phyloP scores from a whole-genome alignment of 371 early-diverging fungal species.

The Mucor lusitanicus region DNA sequence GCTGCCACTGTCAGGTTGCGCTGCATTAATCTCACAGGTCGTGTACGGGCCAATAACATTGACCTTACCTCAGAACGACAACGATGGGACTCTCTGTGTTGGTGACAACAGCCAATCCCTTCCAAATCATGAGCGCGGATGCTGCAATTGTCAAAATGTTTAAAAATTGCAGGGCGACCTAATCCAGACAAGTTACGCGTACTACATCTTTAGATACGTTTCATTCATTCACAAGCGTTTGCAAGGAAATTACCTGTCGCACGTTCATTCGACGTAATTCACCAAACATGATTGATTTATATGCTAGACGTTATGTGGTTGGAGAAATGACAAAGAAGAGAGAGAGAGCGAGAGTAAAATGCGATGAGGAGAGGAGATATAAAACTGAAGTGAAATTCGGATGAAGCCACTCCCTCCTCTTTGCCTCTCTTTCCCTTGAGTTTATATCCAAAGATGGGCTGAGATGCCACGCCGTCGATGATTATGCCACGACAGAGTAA shows the following conservation, averaged over 20 bases:
- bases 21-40: not conserved
- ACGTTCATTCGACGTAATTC: constrained; percentile 52
- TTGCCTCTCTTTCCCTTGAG: not conserved
- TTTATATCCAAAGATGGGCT: not conserved
- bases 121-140: constrained; percentile 98
- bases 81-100: constrained; percentile 98
- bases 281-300: constrained; percentile 36
- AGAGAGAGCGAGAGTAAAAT: too few relatives aligned
- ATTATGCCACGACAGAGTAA: not conserved
- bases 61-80: constrained; percentile 84
- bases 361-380: not conserved
- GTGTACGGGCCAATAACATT: not conserved
- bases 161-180: constrained; percentile 71
- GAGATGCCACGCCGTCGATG: not conserved
- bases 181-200: not conserved
- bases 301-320: not conserved
- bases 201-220: not conserved
- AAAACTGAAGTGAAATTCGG: not conserved
- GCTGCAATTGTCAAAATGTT: constrained; percentile 85
- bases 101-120: constrained; percentile 78
- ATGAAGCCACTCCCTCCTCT: not conserved
- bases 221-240: not conserved
- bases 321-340: not conserved
- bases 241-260: constrained; percentile 35
- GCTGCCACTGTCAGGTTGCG: constrained; percentile 73